Percentiles rank a stretch among this genome's conserved stretches.
Evolutionary conservation across 129 eudicot genomes (phyloP).

Genomic region (Logfia minima): DNA sequence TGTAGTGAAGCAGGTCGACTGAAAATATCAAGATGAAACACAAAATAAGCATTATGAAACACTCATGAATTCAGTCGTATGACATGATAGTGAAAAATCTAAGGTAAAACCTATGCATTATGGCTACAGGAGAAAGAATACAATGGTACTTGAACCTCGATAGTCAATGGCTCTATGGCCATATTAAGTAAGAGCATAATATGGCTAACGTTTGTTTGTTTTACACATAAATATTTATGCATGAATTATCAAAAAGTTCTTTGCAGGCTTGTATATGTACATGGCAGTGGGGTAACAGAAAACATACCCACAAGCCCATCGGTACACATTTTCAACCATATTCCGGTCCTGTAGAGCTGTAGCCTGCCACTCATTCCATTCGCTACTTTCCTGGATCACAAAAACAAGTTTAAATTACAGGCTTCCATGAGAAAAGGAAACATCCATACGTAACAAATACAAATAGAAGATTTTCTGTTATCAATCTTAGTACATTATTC

Average conservation of each 20-base stretch:
- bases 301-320: constrained; percentile 95
- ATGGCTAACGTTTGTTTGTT: neutral
- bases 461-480: neutral
- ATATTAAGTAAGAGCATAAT: constrained; percentile 6
- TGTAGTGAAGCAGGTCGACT: constrained; percentile 90
- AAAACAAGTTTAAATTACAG: constrained; percentile 10
- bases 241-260: neutral
- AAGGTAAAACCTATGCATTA: neutral
- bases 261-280: neutral
- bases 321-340: constrained; percentile 71
- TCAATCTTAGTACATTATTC: neutral
- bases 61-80: neutral
- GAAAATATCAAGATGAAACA: constrained; percentile 22
- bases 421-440: neutral
- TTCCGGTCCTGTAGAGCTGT: constrained; percentile 80
- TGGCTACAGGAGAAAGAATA: neutral
- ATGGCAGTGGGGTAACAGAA: constrained; percentile 18
- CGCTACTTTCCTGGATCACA: constrained; percentile 55
- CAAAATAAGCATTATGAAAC: constrained; percentile 2
- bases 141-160: neutral
- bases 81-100: neutral
- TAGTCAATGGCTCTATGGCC: neutral
- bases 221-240: neutral
- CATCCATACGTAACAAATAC: neutral
- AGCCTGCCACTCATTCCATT: constrained; percentile 80